Evolutionary conservation across 2,329 filamentous ascomycete species (phyloP), one percentile per base, ranked within the genome.

Genomic region (Zasmidium cellare): DNA sequence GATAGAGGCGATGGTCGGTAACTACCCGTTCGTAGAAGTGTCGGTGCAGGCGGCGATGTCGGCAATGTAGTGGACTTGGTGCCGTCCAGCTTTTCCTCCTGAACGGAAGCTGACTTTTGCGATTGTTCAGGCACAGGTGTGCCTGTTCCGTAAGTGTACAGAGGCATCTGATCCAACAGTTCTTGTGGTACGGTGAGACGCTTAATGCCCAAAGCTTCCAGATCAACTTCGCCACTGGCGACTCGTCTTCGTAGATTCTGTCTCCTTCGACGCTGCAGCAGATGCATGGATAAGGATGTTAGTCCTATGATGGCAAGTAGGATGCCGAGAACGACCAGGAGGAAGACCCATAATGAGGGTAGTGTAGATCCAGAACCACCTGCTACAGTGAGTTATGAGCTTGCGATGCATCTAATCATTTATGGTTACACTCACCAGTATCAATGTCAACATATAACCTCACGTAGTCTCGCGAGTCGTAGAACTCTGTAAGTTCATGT

Each of bases 161-260:
- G 74, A 0, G 92, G 91, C 67, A 97, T 88, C 19, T 82, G 82
- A 49, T 89, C 82, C 22, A 97, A 81, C 41, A 91, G 79, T 9
- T 85, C 77, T 47, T 82, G 78, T 1, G 93, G 91, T 0, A 97
- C 90, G 1, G 85, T 90, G 22, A 96, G 76, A 14, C 89, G 84
- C 69, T 91, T 93, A 65, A 97, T 90, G 1, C 92, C 92, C 65
- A 96, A 82, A 2, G 86, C 86, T 74, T 97, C 92, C 2, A 97
- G 79, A 69, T 97, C 90, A 19, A 96, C 87, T 65, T 96, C 89
- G 53, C 93, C 92, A 7, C 80, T 81, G 57, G 85, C 81, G 16
- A 97, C 87, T 12, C 92, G 85, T 49, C 84, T 82, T 51, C 85
- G 84, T 11, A 97, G 77, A 1, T 80, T 80, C 22, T 81, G 80